phyloP scores from a whole-genome alignment of 257 asterid genomes.

The Eustoma russellianum region DNA sequence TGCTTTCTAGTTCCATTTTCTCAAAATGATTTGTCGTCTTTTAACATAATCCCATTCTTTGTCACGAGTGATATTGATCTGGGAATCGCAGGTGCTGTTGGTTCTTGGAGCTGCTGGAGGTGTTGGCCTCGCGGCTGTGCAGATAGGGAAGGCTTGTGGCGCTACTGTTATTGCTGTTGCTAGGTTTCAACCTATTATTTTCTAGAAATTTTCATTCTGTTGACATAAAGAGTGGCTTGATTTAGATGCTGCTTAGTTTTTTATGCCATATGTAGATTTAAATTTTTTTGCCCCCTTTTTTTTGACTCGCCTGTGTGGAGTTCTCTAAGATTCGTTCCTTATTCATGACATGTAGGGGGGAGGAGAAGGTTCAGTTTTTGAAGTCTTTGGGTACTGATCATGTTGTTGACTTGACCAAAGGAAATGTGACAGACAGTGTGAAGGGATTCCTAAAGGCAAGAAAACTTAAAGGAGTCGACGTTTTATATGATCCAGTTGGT shows the following conservation, averaged over 20 bases:
- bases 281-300: conserved; percentile 3
- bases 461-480: conserved; percentile 88
- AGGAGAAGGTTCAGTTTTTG: conserved; percentile 61
- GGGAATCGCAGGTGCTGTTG: conserved; percentile 55
- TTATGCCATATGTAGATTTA: background rate
- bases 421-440: conserved; percentile 58
- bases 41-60: background rate
- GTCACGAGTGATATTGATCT: conserved; percentile 2
- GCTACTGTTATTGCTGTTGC: conserved; percentile 87
- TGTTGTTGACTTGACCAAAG: conserved; percentile 67
- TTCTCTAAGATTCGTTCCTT: conserved; percentile 11
- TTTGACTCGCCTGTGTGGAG: background rate
- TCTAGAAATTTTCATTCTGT: background rate
- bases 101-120: conserved; percentile 99
- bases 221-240: background rate
- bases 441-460: conserved; percentile 59
- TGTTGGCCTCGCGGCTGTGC: conserved; percentile 92
- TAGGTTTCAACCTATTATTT: conserved; percentile 35
- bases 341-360: conserved; percentile 48
- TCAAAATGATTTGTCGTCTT: background rate
- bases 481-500: conserved; percentile 94
- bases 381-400: conserved; percentile 81
- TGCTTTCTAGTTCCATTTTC: background rate
- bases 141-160: conserved; percentile 83
- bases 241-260: background rate